Conservation (phyloP, 257 asterid genomes). For the Solanum lycopersicoides region DNA sequence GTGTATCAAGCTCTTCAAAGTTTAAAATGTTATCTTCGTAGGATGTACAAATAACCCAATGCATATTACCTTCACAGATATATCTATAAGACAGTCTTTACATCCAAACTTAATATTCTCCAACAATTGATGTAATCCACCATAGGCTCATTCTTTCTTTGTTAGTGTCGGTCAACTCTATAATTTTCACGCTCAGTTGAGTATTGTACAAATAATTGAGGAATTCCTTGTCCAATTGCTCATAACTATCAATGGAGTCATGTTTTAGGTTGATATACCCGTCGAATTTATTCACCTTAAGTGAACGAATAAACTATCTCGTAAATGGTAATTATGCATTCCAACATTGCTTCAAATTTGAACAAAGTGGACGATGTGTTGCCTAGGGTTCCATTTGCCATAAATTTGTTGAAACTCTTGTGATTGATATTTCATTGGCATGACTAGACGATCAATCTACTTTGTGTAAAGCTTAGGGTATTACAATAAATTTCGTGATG, state of each 20-base stretch:
- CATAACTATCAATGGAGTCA: not conserved
- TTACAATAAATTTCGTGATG: too few species aligned
- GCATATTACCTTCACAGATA: not conserved
- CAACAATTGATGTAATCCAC: not conserved
- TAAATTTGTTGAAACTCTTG: not conserved
- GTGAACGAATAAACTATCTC: not conserved
- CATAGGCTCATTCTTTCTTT: not conserved
- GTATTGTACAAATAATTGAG: too few species aligned
- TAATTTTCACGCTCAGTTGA: not conserved
- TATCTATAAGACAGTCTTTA: not conserved
- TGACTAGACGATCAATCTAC: not conserved
- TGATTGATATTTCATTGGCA: not conserved
- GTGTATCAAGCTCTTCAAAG: not conserved
- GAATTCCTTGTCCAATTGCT: not conserved
- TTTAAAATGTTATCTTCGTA: too few species aligned
- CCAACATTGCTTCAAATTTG: not conserved
- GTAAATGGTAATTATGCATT: not conserved
- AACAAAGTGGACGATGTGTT: not conserved
- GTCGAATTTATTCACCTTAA: not conserved
- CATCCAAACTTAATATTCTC: not conserved
- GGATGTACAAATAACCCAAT: not conserved
- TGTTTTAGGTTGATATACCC: not conserved
- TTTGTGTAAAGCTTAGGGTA: not conserved
- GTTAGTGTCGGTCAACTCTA: not conserved
- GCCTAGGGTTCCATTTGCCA: not conserved